Evolutionary conservation across 2,329 filamentous ascomycete species (phyloP), one percentile per base, ranked within the genome.

Genomic region (Aspergillus calidoustus): DNA sequence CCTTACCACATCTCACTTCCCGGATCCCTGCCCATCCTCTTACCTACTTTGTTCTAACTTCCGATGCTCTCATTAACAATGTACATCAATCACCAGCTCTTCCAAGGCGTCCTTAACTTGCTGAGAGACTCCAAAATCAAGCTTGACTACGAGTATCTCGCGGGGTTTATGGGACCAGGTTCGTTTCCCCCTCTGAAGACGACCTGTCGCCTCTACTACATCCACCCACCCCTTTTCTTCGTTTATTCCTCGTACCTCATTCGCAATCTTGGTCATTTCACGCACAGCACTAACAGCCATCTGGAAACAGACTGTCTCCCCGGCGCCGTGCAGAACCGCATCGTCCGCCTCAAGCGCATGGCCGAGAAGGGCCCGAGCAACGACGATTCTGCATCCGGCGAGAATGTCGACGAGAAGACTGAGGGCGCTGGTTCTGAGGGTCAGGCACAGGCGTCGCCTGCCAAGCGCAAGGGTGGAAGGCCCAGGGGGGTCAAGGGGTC

Each of bases 111-210:
- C 44, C 54, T 61, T 4, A 57, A 50, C 43, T 44, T 58, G 7
- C 44, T 61, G 7, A 57, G n/a, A 19, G 49, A 61, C 17, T 50
- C 59, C 17, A 61, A 61, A 2, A 15, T 58, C 13, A 50, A 49
- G 5, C 54, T 61, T 7, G 44, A 61, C 17, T 19, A 19, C n/a
- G 23, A 51, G 13, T 47, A 54, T 19, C 50, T 61, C 17, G 59
- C 59, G 3, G 23, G 25, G 3, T 61, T 57, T 15, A 61, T 61
- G 59, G 59, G 54, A 2, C 44, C 54, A 11, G 54, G 59, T 61
- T 34, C 15, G 41, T 52, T 3, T 25, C 9, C 8, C 34, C 25
- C 25, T 7, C 6, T 28, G 4, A 28, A 28, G 4, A 28, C 25
- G 2, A 28, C 1, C 19, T 19, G 19, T 19, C 19, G 19, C 1